A percentile compares a stretch with the other conserved stretches of the same genome.
Conservation (phyloP, 2,329 filamentous ascomycete species). For the Sporothrix pseudoabietina region DNA sequence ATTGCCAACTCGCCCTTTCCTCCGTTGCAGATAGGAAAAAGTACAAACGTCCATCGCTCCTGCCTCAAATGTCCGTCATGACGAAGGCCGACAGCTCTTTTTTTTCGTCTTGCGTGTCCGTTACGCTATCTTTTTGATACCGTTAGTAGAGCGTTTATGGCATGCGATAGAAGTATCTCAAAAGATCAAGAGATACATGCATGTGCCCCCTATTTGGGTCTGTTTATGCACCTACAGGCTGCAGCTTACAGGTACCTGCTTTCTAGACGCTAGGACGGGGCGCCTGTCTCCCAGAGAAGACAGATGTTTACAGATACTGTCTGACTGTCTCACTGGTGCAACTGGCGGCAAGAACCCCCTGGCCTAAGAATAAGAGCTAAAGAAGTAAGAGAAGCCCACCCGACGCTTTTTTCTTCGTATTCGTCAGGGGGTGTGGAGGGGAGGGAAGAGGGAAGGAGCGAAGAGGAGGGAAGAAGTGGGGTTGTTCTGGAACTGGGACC, state of each 20-base stretch:
- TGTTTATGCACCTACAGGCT: background rate
- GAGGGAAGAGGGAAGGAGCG: background rate
- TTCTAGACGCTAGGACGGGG: background rate
- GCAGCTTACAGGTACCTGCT: background rate
- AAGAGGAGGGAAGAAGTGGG: slow-evolving; percentile 6
- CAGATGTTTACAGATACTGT: background rate
- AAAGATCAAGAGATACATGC: background rate
- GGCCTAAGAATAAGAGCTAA: slow-evolving; percentile 8
- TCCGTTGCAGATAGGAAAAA: background rate
- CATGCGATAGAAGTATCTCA: background rate
- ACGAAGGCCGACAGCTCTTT: background rate
- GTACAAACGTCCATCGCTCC: background rate
- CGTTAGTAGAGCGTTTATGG: background rate
- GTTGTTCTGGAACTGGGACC: slow-evolving; percentile 13
- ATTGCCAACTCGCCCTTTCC: background rate
- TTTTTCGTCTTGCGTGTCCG: slow-evolving; percentile 7
- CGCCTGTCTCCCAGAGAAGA: background rate
- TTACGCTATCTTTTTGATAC: background rate
- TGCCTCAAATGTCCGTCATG: slow-evolving; percentile 8
- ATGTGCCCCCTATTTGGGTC: background rate
- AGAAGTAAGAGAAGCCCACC: slow-evolving; percentile 4
- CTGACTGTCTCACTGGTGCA: slow-evolving; percentile 13
- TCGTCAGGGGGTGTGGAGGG: slow-evolving; percentile 4
- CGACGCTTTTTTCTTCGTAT: slow-evolving; percentile 24
- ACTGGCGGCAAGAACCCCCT: slow-evolving; percentile 11